A percentile compares a stretch with the other conserved stretches of the same genome.
These are phyloP conservation scores for Rubus idaeus DNA, from an alignment of 306 rosid species.

Conservation along the genomic window DNA sequence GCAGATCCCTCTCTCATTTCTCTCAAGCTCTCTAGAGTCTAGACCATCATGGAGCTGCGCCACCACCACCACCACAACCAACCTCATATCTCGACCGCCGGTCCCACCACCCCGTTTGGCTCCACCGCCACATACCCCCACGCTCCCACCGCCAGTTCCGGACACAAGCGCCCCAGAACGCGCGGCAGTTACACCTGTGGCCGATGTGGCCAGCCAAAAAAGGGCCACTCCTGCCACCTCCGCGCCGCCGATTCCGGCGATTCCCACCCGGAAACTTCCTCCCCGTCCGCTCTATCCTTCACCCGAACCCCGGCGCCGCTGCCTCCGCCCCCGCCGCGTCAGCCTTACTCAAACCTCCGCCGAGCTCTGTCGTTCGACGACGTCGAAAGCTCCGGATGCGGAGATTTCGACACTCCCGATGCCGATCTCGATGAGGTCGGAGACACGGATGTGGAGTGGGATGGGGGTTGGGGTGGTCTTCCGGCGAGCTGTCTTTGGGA, in stretches of 20 bases:
- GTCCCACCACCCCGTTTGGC: constrained; percentile 21
- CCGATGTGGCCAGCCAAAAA: constrained; percentile 85
- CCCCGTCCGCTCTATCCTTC: constrained; percentile 29
- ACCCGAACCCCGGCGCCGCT: constrained; percentile 25
- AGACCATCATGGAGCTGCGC: constrained; percentile 18
- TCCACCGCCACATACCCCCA: constrained; percentile 15
- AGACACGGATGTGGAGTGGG: constrained; percentile 30
- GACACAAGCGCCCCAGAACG: constrained; percentile 50
- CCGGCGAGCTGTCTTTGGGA: constrained; percentile 75
- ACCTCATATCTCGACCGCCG: constrained; percentile 29
- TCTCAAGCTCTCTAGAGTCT: constrained; percentile 6
- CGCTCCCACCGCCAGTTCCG: constrained; percentile 13
- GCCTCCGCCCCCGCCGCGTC: constrained; percentile 39
- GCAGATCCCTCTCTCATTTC: not conserved
- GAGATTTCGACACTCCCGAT: constrained; percentile 27
- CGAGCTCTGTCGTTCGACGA: constrained; percentile 87
- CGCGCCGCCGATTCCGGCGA: constrained; percentile 33
- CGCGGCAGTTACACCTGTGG: constrained; percentile 91
- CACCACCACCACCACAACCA: constrained; percentile 24
- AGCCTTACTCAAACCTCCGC: constrained; percentile 47
- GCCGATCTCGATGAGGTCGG: constrained; percentile 22
- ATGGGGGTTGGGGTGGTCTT: constrained; percentile 44
- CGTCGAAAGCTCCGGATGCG: constrained; percentile 30
- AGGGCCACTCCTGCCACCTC: constrained; percentile 70
- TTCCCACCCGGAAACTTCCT: constrained; percentile 18